Base-by-base conservation (phyloP, 208 protist genomes). In the Jaenimonas drosophilae region DNA sequence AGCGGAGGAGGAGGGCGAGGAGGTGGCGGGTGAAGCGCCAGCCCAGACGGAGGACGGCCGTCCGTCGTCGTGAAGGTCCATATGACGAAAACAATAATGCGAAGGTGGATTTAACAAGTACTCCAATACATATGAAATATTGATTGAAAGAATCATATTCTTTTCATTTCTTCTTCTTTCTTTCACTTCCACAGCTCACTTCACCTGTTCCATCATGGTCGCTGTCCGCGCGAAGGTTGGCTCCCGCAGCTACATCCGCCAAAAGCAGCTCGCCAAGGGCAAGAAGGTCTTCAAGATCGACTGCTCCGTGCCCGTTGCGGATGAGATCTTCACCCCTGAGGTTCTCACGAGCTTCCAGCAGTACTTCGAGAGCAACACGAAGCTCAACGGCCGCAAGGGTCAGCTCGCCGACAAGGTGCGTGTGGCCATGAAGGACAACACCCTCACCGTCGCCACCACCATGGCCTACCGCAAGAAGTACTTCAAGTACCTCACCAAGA, bases 401-500 rank as follows among this genome's bases (percentile, higher is more conserved):
- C 97, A 98, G 78, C 85, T 99, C 34, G 83, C 87, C 32, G 81
- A 97, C 45, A 88, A 88, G 64, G 94, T 99, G 29, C 75, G 66
- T 24, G 58, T 95, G 54, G 57, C 64, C 44, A 74, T 83, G 57
- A 87, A 95, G 17, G 82, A 97, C 61, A 93, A 84, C 62, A 88
- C 91, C 60, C 76, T 99, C 37, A 76, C 70, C 42, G 75, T 98
- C 46, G 62, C 59, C 34, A 81, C 81, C 49, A 81, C 84, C 29
- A 88, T 94, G 77, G 76, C 72, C 30, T 98, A 98, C 90, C 89
- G 88, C 70, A 99, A 99, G 91, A 88, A 97, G 70, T 99, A 99
- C 88, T 84, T 99, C 58, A 99, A 99, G 88, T 99, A 99, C 76
- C 76, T 99, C 29, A 96, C 96, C 31, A 98, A 98, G 91, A 98